A percentile compares a stretch with the other conserved stretches of the same genome.
Conservation (phyloP, 805 yeast genomes). For the Candida quercuum region DNA sequence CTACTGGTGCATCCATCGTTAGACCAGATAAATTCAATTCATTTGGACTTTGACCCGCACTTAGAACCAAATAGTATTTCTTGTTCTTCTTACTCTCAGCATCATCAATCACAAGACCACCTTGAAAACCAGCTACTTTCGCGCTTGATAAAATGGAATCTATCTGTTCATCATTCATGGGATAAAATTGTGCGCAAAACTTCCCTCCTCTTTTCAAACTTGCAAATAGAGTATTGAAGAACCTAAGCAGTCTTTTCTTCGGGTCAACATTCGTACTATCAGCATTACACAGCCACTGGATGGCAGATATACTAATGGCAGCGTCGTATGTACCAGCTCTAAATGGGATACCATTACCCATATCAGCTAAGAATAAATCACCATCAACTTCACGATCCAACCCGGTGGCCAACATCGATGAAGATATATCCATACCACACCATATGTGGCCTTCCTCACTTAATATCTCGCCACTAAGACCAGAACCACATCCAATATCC, state of each 20-base stretch:
- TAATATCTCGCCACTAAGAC: slow-evolving; percentile 88
- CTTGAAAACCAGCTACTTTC: slow-evolving; percentile 90
- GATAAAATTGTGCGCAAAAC: slow-evolving; percentile 96
- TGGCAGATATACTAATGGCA: slow-evolving; percentile 89
- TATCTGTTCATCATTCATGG: slow-evolving; percentile 81
- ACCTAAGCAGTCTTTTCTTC: slow-evolving; percentile 67
- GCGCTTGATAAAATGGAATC: slow-evolving; percentile 78
- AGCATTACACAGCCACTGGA: slow-evolving; percentile 98
- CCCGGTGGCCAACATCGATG: slow-evolving; percentile 94
- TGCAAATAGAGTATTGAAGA: slow-evolving; percentile 86
- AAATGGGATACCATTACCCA: slow-evolving; percentile 92
- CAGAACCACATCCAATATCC: slow-evolving; percentile 97
- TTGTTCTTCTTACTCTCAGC: slow-evolving; percentile 89
- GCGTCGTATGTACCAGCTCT: slow-evolving; percentile 97
- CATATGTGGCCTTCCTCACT: slow-evolving; percentile 92
- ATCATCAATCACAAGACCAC: slow-evolving; percentile 91
- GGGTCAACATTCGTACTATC: slow-evolving; percentile 83
- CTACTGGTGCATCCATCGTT: slow-evolving; percentile 63
- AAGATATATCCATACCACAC: slow-evolving; percentile 95
- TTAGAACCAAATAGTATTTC: slow-evolving; percentile 83
- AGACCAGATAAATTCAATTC: slow-evolving; percentile 76
- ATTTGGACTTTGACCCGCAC: slow-evolving; percentile 78
- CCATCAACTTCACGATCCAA: slow-evolving; percentile 91
- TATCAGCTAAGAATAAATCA: slow-evolving; percentile 84
- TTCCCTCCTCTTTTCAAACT: slow-evolving; percentile 90